These are phyloP conservation scores for Didymella exigua DNA, from an alignment of 2,329 filamentous ascomycete genomes.

Conservation along the genomic window DNA sequence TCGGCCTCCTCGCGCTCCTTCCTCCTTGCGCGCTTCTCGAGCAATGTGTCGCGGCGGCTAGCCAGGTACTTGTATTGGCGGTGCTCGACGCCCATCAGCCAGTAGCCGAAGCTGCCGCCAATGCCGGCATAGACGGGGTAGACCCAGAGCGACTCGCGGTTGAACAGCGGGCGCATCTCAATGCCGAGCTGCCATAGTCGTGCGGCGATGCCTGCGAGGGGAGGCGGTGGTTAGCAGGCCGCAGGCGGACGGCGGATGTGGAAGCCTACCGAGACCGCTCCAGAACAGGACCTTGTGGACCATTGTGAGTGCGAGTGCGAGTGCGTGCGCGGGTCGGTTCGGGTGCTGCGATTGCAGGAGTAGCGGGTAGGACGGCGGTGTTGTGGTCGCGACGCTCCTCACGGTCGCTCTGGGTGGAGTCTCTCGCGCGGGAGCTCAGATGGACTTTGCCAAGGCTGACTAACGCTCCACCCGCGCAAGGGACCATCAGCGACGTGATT, in stretches of 20 bases:
- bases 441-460: slow-evolving; percentile 9
- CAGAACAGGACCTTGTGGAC: slow-evolving; percentile 74
- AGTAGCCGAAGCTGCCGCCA: slow-evolving; percentile 94
- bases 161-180: slow-evolving; percentile 96
- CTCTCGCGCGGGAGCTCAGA: slow-evolving; percentile 23
- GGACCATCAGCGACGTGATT: not conserved
- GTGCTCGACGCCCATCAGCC: slow-evolving; percentile 88
- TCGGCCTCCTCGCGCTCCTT: slow-evolving; percentile 64
- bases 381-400: slow-evolving; percentile 24
- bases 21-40: slow-evolving; percentile 87
- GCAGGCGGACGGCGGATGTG: slow-evolving; percentile 17
- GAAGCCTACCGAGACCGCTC: slow-evolving; percentile 83
- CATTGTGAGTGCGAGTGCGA: slow-evolving; percentile 45
- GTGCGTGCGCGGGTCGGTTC: slow-evolving; percentile 4
- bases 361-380: slow-evolving; percentile 21
- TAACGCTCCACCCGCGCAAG: slow-evolving; percentile 15
- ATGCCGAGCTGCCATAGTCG: slow-evolving; percentile 97
- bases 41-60: slow-evolving; percentile 77
- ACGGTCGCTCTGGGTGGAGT: not conserved
- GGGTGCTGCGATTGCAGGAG: slow-evolving; percentile 23
- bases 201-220: slow-evolving; percentile 76
- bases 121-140: slow-evolving; percentile 88
- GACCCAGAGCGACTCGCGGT: slow-evolving; percentile 80
- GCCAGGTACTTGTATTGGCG: slow-evolving; percentile 76
- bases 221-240: slow-evolving; percentile 30